Evolutionary conservation across 2,329 filamentous ascomycete genomes (phyloP), one percentile per base, ranked within the genome.

Genomic region (Hymenoscyphus scutula): DNA sequence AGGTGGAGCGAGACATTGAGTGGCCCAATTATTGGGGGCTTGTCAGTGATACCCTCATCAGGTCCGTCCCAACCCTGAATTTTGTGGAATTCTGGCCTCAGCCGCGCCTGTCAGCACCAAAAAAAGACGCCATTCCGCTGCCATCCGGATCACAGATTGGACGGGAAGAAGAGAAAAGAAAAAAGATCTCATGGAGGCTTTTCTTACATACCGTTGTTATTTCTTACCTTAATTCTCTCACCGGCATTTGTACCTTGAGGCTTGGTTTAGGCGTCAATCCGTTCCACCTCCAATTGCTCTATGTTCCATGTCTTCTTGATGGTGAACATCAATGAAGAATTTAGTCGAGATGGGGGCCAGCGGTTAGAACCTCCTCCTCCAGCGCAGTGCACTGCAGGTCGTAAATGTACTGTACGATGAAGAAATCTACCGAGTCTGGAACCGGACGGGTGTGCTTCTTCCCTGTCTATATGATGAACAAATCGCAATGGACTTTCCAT

Each of bases 121-220:
- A 23, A 48, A 48, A 23, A 23, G 41, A 48, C 41, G 41, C 41
- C 41, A 48, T 48, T 48, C 41, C n/a, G 41, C 41, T 25, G n/a
- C 41, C 41, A 48, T 48, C 41, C 41, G 41, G 41, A 10, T 10
- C 10, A 8, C n/a, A 19, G 10, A 48, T 48, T 48, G 41, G 41
- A 45, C 10, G n/a, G n/a, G n/a, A n/a, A 11, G 41, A 11, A 45
- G 11, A 48, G 23, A 48, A 25, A 7, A 48, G 23, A 19, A 48
- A n/a, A 48, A 23, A 48, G n/a, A 48, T 25, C 41, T 48, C 41
- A 48, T 48, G 41, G n/a, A 48, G 19, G n/a, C n/a, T 48, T 48
- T 48, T 48, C 41, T 48, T n/a, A n/a, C n/a, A n/a, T 48, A 25
- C 41, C 41, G 41, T 48, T 17, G 10, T 48, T 11, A 48, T 10